Percentiles rank a stretch among this genome's conserved stretches.
These are phyloP conservation scores for Fusarium circinatum DNA, from an alignment of 2,329 filamentous ascomycete species.

Conservation along the genomic window DNA sequence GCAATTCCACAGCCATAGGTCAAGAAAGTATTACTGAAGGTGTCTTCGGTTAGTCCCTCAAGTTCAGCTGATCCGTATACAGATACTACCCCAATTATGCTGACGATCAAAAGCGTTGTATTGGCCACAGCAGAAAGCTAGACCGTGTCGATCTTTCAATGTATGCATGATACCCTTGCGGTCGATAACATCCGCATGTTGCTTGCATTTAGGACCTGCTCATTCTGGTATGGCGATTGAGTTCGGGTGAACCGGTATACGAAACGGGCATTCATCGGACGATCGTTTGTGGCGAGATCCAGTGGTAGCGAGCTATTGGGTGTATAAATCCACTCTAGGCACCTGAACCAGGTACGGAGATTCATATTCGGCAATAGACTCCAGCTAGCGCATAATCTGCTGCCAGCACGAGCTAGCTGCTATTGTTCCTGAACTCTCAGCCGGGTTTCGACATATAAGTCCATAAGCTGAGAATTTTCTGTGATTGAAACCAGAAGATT, in stretches of 20 bases:
- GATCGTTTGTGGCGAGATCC: background rate
- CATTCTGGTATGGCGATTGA: background rate
- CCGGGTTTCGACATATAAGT: background rate
- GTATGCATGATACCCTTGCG: background rate
- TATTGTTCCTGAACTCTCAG: fast-evolving
- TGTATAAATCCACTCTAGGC: background rate
- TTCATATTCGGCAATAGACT: background rate
- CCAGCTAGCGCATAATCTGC: background rate
- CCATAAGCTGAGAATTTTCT: fast-evolving
- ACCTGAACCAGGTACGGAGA: background rate
- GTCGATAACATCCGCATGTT: background rate
- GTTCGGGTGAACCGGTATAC: background rate
- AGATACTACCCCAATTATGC: background rate
- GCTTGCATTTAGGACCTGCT: background rate
- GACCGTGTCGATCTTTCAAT: background rate
- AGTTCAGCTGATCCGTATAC: background rate
- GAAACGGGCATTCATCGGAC: background rate
- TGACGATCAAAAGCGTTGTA: fast-evolving
- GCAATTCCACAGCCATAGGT: fast-evolving
- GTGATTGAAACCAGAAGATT: fast-evolving
- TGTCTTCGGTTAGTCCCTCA: background rate
- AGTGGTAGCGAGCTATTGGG: background rate
- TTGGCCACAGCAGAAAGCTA: fast-evolving
- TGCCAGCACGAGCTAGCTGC: fast-evolving
- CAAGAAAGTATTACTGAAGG: fast-evolving